These are phyloP conservation scores for Mortierella sp. DNA, from an alignment of 371 early-diverging fungal species.

Conservation along the genomic window DNA sequence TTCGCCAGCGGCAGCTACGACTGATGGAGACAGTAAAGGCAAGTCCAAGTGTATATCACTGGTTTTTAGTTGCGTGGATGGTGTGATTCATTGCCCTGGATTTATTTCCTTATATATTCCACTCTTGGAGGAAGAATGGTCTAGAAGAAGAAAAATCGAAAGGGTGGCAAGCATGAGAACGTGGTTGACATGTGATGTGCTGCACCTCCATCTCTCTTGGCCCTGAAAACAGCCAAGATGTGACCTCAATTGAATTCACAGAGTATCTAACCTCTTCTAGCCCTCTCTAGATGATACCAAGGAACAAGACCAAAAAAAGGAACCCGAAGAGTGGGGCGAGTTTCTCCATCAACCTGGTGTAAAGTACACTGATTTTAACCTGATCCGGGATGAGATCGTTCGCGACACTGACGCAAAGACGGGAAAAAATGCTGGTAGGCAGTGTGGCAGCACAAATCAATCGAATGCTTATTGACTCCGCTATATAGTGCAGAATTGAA, in stretches of 20 bases:
- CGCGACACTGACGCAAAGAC: slow-evolving; percentile 94
- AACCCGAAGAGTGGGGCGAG: slow-evolving; percentile 96
- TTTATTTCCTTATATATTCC: not conserved
- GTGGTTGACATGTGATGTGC: not conserved
- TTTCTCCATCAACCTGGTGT: slow-evolving; percentile 95
- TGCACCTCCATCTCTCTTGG: not conserved
- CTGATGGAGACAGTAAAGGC: slow-evolving; percentile 45
- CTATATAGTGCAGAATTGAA: too few relatives aligned
- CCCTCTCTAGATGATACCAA: not conserved
- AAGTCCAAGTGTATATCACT: slow-evolving; percentile 6
- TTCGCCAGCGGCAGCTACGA: slow-evolving; percentile 53
- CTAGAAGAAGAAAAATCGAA: slow-evolving; percentile 5
- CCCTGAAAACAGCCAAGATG: not conserved
- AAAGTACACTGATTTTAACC: slow-evolving; percentile 92
- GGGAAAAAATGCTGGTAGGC: slow-evolving; percentile 85
- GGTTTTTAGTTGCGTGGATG: not conserved
- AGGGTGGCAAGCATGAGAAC: not conserved
- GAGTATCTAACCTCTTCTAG: not conserved
- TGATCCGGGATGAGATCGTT: slow-evolving; percentile 95
- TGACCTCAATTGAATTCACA: not conserved
- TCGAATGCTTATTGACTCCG: too few relatives aligned
- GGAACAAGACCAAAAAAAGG: slow-evolving; percentile 58
- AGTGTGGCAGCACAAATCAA: too few relatives aligned
- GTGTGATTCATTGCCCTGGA: too few relatives aligned
- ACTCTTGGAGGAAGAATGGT: slow-evolving; percentile 1